Evolutionary conservation across 1,139 yeast genomes (phyloP), one percentile per base, ranked within the genome.

Genomic region (Saccharomyces hybrid): DNA sequence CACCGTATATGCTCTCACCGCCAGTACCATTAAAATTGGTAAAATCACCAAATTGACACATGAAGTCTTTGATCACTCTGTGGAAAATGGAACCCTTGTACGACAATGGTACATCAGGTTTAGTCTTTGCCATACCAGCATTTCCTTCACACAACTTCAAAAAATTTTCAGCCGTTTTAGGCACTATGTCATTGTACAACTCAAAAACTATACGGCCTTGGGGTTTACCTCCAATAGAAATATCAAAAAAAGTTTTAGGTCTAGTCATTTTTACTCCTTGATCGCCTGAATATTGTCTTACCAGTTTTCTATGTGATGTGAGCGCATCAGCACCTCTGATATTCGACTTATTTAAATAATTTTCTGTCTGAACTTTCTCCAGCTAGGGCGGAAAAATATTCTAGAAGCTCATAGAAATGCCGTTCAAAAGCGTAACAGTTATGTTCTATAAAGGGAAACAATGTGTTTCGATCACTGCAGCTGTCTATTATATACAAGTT

Each of bases 1-100:
- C 97, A 14, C 98, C 98, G 69, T 91, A 93, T 62, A 90, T 91
- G 31, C 96, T 86, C 71, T 87, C 95, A 54, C 98, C 98, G 47
- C 98, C 98, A 41, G 93, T 87, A 31, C 98, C 98, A 62, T 86
- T 76, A 26, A 86, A 88, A 60, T 82, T 83, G 48, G 97, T 90
- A 75, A 91, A 91, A 69, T 93, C 99, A 66, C 99, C 99, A 70
- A 97, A 97, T 74, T 90, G 98, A 65, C 88, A 80, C 97, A 91
- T 91, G 70, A 90, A 90, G 44, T 81, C 82, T 69, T 87, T 86
- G 70, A 95, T 95, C 34, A 95, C 95, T 62, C 99, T 80, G 73
- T 95, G 99, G 78, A 95, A 91, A 13, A 78, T 76, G 7, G 95
- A 84, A 44, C 88, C 88, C 70, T 90, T 87, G 78, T 83, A 93